Evolutionary conservation across 2,329 filamentous ascomycete genomes (phyloP), one percentile per base, ranked within the genome.

Genomic region (Trichophyton mentagrophytes): DNA sequence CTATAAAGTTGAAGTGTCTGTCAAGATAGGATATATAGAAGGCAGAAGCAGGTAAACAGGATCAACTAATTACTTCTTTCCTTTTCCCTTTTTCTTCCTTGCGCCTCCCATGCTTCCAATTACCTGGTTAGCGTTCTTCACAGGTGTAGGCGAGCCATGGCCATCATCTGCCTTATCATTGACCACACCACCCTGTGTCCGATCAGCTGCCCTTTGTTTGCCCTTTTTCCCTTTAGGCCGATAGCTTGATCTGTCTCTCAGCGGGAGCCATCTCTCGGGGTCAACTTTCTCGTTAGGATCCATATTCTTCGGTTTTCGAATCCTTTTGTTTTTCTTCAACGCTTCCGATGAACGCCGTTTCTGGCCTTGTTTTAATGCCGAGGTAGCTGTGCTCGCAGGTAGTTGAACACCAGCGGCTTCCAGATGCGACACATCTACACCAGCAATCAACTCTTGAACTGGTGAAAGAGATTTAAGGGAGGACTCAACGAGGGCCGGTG

Each of bases 151-250:
- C 22, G 66, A 64, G 60, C 67, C 57, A 58, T 72, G 42, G 61
- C 72, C 63, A 84, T 76, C 61, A 78, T 87, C 78, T 80, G 84
- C 71, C 58, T 88, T 86, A 64, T 91, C 89, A 67, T 81, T 85
- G 22, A 90, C 88, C 11, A 86, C 76, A 57, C 91, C 92, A 63
- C 93, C 93, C 72, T 97, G 93, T 7, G 89, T 96, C 46, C 86
- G 78, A 66, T 89, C 88, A 63, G 81, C 79, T 3, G 84, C 85
- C 76, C 87, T 87, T 80, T 90, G 87, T 80, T 90, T 92, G 60
- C 89, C 89, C 80, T 96, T 95, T 78, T 88, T 90, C 4, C 90
- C 90, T 77, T 93, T 96, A 6, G 91, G 90, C 56, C 88, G 80
- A 74, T 96, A 99, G 46, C 85, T 88, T 67, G 88, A 93, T 61